Base-by-base conservation (phyloP, 2,329 filamentous ascomycete species). In the Ophiostoma himal-ulmi region DNA sequence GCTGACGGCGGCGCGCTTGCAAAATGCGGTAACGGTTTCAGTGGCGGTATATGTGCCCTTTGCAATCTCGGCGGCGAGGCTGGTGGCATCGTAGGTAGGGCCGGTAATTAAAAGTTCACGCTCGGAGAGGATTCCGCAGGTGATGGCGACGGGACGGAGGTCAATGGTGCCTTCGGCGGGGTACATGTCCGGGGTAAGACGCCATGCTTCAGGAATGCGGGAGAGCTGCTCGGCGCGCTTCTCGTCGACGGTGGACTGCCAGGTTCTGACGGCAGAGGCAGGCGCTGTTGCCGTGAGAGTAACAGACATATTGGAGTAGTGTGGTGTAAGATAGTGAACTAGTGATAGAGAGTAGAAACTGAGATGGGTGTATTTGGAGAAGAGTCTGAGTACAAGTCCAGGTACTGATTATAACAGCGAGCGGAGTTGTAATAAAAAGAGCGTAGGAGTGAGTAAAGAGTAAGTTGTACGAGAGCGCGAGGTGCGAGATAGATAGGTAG, bases 21-120 rank as follows among this genome's bases (percentile, higher is more conserved):
- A 71, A 60, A 73, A 73, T 11, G 73, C 73, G 39, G 72, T 69
- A 8, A 71, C 70, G 6, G 72, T 68, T 52, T 73, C 73, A 10
- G 70, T 17, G 22, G 66, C 41, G 14, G 66, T 10, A 60, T 81
- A 76, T 68, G 80, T 80, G 73, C 66, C 66, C 41, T 20, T 11
- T 14, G 66, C 66, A 10, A 68, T 52, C 6, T 36, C 41, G 20
- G 41, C 44, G 26, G 44, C 41, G 26, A 68, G 66, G 13, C 26
- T 13, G 41, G 65, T 44, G n/a, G 65, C 65, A 39, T 68, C 66
- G 41, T 52, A 52, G 26, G 65, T 44, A 1, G 26, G 41, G 41
- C 44, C 72, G 5, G 72, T 73, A 48, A 72, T 69, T 10, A 72
- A 14, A 6, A 68, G 68, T n/a, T 70, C 68, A 30, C 66, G 66